Base-by-base conservation (phyloP, 345 rosid species). In the Arabis alpina region DNA sequence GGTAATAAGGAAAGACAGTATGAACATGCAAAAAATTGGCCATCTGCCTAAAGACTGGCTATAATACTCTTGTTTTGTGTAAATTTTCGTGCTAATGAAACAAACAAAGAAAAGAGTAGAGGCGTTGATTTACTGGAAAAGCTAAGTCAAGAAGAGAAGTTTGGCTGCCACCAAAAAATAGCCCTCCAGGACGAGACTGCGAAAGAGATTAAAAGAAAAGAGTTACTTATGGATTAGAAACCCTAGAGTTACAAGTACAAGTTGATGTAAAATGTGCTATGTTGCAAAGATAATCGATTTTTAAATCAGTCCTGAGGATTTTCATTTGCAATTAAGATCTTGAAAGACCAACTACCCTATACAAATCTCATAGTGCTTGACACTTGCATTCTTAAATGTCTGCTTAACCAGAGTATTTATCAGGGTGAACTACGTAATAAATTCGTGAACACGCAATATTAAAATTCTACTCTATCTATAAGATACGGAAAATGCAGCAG, bases 181-280 rank as follows among this genome's bases (percentile, higher is more conserved):
- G 83, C 48, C 96, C 90, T 54, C 96, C 92, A 50, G 93, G 92
- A 76, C 90, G 98, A 39, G 92, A 86, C 98, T 93, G 92, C 80
- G 85, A 74, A 48, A 70, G 39, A 59, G 52, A 45, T 60, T 74
- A 81, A 75, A 54, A 53, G 14, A 5, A 16, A 56, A 3, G 65
- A 25, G 16, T 37, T 66, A 43, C 67, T 58, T 28, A 54, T 32
- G 52, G 30, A 47, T 11, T 28, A 61, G 37, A 45, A 45, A 24
- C 42, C 66, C 10, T 15, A 44, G 27, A 47, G 25, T 43, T 15
- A 47, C 27, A 27, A n/a, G 42, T 39, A 24, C 40, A 27, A 23
- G n/a, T 27, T 66, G 44, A 40, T 52, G 4, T 23, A 68, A 13
- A 23, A 44, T 56, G 42, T 45, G 54, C 36, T 57, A 14, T 8